Evolutionary conservation across 1,139 yeast genomes (phyloP), one percentile per base, ranked within the genome.

Genomic region (Diutina neorugosa): DNA sequence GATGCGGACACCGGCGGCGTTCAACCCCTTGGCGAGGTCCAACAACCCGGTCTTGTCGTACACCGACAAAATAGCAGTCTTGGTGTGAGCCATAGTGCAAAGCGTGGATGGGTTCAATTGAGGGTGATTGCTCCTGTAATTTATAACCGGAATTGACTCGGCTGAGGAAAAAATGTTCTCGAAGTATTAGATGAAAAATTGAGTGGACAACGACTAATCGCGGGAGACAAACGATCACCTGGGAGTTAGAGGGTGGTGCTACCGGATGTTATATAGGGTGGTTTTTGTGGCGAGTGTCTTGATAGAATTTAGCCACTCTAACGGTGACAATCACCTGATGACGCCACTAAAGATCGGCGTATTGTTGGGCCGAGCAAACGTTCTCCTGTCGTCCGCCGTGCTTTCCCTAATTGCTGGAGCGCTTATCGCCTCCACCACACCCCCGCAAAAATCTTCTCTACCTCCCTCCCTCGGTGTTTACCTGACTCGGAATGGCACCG

Each of bases 31-130:
- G 62, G 98, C 98, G 59, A 93, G 80, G 70, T 93, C 98, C 63
- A 93, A 74, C 60, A 93, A 77, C 53, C 98, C 98, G 53, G 98
- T 93, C 73, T 93, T 93, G 74, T 93, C 96, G 72, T 93, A 91
- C 59, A 93, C 98, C 37, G 98, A 91, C 65, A 93, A 78, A 66
- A 93, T 93, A 53, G 98, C 98, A 58, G 96, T 91, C 70, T 86
- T 86, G 56, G 73, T 71, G 71, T 78, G 74, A 57, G 73, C 60
- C 74, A 70, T 70, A 53, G 48, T 44, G 46, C n/a, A 21, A 16
- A 43, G n/a, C 25, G 25, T 44, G 31, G 25, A 20, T 19, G 23
- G 8, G 25, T 20, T 9, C 3, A 44, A 11, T 23, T n/a, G 37
- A n/a, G 37, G 48, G 48, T 23, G 48, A 44, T 44, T 44, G 48